Base-by-base conservation (phyloP, 1,284 basidiomycete genomes). In the Kalmanozyma brasiliensis region DNA sequence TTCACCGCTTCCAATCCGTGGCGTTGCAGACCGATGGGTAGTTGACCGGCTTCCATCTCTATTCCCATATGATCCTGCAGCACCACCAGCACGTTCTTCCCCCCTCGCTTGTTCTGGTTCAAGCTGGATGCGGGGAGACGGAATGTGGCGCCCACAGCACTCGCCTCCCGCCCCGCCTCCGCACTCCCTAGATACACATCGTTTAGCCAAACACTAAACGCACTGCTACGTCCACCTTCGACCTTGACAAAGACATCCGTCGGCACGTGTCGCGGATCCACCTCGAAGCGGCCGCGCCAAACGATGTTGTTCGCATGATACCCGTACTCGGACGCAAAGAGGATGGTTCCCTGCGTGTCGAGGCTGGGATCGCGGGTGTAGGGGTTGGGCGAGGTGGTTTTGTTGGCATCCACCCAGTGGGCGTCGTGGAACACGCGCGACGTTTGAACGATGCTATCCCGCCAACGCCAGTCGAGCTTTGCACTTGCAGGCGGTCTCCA, bases 151-250 rank as follows among this genome's bases (percentile, higher is more conserved):
- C 46, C 51, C 4, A 22, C 82, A 74, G 78, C 80, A 26, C 45
- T 46, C 24, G 22, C 35, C 4, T 48, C 51, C 0, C 53, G 42
- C 22, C 51, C 62, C 4, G 38, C 53, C n/a, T 62, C 58, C 6
- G 72, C 73, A 88, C 88, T 89, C 5, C 85, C 85, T 41, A 92
- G 79, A 83, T 91, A 91, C 3, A 86, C 84, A 58, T 88, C 83
- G 67, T 92, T 92, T n/a, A 91, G 80, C 88, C 89, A 92, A 8
- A 91, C 87, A 46, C 88, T 90, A 1, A 89, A 89, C 17, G 90
- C 90, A 63, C 90, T 91, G 0, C 87, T 90, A 87, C 49, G 38
- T 7, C 91, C 91, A 11, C 91, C 91, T 67, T 91, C 90, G 73
- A 92, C 88, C 0, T 88, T 88, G 9, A 92, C 81, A 62, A 90